A percentile compares a stretch with the other conserved stretches of the same genome.
Conservation (phyloP, 768 basidiomycete genomes). For the Panus rudis region DNA sequence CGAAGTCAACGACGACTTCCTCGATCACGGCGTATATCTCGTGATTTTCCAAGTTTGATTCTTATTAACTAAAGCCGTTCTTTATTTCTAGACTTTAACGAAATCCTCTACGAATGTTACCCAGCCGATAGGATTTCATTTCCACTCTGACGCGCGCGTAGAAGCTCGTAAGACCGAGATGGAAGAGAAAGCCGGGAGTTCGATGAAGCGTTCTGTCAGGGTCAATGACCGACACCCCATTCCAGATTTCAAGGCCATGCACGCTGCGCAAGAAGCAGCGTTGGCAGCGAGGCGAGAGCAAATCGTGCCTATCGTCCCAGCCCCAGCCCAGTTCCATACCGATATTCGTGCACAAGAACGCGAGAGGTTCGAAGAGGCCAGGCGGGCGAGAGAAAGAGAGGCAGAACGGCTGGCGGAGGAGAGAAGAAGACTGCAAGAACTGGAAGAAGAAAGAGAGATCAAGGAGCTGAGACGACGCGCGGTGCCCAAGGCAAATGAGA, state of each 20-base stretch:
- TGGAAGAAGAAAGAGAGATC: conserved; percentile 54
- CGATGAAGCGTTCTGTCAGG: conserved; percentile 6
- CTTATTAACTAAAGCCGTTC: no score
- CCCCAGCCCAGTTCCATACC: conserved; percentile 42
- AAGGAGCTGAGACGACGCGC: conserved; percentile 55
- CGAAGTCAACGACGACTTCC: no score
- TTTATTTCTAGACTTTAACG: no score
- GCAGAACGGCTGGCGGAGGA: conserved; percentile 41
- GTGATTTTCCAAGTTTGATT: no score
- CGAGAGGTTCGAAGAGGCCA: conserved; percentile 52
- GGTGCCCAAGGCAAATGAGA: conserved; percentile 60
- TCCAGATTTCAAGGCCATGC: conserved; percentile 50
- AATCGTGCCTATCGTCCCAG: conserved; percentile 40
- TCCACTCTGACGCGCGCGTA: conserved; percentile 42
- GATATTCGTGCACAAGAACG: conserved; percentile 54
- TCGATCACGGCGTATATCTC: no score
- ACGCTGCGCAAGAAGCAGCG: conserved; percentile 36
- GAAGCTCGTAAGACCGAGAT: conserved; percentile 37
- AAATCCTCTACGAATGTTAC: conserved; percentile 23
- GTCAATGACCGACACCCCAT: conserved; percentile 26
- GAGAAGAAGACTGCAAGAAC: conserved; percentile 37
- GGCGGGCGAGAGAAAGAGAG: conserved; percentile 52
- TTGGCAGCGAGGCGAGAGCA: conserved; percentile 40
- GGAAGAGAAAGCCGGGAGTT: conserved; percentile 20
- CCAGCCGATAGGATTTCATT: conserved; percentile 44